Evolutionary conservation across 805 yeast species (phyloP), one percentile per base, ranked within the genome.

Genomic region (Yamadazyma ubonensis): DNA sequence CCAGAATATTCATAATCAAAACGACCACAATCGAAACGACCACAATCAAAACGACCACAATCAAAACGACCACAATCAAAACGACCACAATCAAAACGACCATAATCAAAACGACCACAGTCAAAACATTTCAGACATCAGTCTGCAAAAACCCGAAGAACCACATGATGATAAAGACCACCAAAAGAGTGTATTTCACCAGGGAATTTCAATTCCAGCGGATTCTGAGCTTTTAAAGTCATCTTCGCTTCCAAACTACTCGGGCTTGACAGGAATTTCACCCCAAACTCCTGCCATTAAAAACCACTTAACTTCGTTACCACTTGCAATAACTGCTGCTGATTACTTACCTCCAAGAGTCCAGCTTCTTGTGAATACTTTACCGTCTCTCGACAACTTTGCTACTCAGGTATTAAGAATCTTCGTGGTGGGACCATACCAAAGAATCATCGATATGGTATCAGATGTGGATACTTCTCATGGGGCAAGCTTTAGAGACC

Each of bases 371-470:
- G 66, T 84, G 39, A 81, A 82, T 49, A 75, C 89, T 0, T 61
- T 89, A 29, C 90, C 95, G 0, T 75, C 86, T 1, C 63, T 90
- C 44, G 96, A 89, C 54, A 86, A 86, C 49, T 70, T 90, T 38
- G 79, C 96, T 0, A 77, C 89, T 1, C 97, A 90, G 56, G 67
- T 90, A 14, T 66, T 90, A 39, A 70, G 93, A 45, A 69, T 83
- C 2, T 76, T 89, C 27, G 83, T 86, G 6, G 71, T 76, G 18
- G 84, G 84, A 4, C 84, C 95, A 3, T 83, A 84, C 53, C 87
- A 86, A 52, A 86, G 83, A 36, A 77, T 86, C 6, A 69, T 86
- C 50, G 81, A 79, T 32, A 66, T 85, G 26, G 86, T 86, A 2
- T 75, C 88, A 27, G 77, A 71, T 48, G 76, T 75, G 34, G 85